phyloP scores from a whole-genome alignment of 768 basidiomycete genomes.

The Cyclocybe cylindracea region DNA sequence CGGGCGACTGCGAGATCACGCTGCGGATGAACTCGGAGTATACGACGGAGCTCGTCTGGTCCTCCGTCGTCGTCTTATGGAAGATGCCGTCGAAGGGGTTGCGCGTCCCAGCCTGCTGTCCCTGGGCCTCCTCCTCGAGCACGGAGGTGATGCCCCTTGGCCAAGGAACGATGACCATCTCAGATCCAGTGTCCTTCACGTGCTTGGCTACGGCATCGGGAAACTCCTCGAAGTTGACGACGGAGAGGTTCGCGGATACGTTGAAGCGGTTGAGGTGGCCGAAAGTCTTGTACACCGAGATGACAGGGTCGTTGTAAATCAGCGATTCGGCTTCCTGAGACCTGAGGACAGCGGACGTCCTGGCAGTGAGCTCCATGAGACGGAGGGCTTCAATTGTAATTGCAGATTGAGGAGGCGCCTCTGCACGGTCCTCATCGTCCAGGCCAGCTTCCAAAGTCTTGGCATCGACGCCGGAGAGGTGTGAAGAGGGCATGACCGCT shows the following conservation, averaged over 20 bases:
- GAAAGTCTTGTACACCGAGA: slow-evolving; percentile 78
- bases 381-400: slow-evolving; percentile 76
- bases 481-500: neutral
- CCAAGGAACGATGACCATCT: slow-evolving; percentile 90
- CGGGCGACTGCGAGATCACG: slow-evolving; percentile 70
- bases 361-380: slow-evolving; percentile 87
- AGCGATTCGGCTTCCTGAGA: slow-evolving; percentile 75
- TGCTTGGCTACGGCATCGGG: slow-evolving; percentile 64
- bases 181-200: slow-evolving; percentile 53
- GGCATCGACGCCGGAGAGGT: slow-evolving; percentile 13
- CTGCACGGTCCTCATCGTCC: neutral
- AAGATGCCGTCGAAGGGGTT: slow-evolving; percentile 86
- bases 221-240: slow-evolving; percentile 79
- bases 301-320: slow-evolving; percentile 68
- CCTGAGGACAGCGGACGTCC: slow-evolving; percentile 85
- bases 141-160: slow-evolving; percentile 41
- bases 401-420: slow-evolving; percentile 4
- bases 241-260: slow-evolving; percentile 68
- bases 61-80: slow-evolving; percentile 46
- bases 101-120: slow-evolving; percentile 22
- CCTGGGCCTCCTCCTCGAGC: slow-evolving; percentile 24
- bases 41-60: slow-evolving; percentile 53
- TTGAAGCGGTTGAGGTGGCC: slow-evolving; percentile 67
- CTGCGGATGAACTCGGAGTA: slow-evolving; percentile 86
- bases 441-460: slow-evolving; percentile 24